Base-by-base conservation (phyloP, 345 rosid genomes). In the Hypericum perforatum region DNA sequence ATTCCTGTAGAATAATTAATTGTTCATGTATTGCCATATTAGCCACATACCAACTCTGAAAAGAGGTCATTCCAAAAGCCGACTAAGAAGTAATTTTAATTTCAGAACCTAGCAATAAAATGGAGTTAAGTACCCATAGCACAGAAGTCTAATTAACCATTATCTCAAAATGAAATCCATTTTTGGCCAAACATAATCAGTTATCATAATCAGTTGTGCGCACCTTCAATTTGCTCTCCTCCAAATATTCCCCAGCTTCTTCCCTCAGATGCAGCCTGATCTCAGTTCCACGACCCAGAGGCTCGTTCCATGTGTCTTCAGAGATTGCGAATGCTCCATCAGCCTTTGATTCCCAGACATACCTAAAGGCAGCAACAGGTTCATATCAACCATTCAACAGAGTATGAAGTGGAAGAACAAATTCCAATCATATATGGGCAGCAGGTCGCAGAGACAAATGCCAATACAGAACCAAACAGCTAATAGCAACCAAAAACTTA, bases 341-440 rank as follows among this genome's bases (percentile, higher is more conserved):
- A 62, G 98, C 97, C 74, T 83, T 92, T 39, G 98, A 92, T 70
- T 92, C 98, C 98, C 98, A 92, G 3, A 92, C 89, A 60, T 88
- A 69, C 78, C 98, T 92, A 62, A 64, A 54, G 12, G 10, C 59
- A 38, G 14, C 46, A 9, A 14, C 56, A 54, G 42, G 11, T 12
- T 5, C 7, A 39, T 38, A 7, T 9, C 14, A 39, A 57, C n/a
- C 7, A 8, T 44, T 16, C 47, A 45, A 8, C n/a, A 22, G 32
- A 4, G 32, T 22, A 22, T 22, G 2, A 22, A 22, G 32, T 22
- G 32, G 32, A 22, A 22, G 2, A 22, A 22, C 32, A 22, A 22
- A 22, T 22, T 1, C 1, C 32, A 22, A 22, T 22, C 1, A 22
- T 22, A 22, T 22, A 1, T 22, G 32, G 32, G 32, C 32, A 22